Percentiles rank a stretch among this genome's conserved stretches.
Conservation (phyloP, 495 filamentous ascomycete species). For the Hypoxylon perforatum region DNA sequence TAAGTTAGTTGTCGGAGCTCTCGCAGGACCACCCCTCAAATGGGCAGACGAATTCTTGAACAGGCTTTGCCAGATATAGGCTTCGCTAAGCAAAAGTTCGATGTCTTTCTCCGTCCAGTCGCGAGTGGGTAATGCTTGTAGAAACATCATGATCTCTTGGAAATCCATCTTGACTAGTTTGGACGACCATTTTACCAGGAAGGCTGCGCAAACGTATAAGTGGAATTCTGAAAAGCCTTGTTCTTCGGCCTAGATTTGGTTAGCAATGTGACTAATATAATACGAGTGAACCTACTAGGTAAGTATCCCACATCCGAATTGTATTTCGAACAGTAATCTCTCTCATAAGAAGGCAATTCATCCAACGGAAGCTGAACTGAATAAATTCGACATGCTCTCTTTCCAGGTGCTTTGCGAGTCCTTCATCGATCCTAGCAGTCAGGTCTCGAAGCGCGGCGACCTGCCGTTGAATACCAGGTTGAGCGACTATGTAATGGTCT, state of each 20-base stretch:
- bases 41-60: constrained; percentile 91
- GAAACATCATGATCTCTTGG: constrained; percentile 98
- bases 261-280: not conserved
- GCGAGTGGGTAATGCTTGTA: constrained; percentile 93
- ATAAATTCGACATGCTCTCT: constrained; percentile 95
- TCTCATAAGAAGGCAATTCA: constrained; percentile 98
- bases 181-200: constrained; percentile 98
- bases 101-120: constrained; percentile 98
- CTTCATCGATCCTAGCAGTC: constrained; percentile 86
- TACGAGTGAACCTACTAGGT: constrained; percentile 72
- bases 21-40: constrained; percentile 63
- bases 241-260: constrained; percentile 80
- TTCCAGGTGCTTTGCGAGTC: constrained; percentile 87
- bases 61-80: constrained; percentile 94
- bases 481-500: constrained; percentile 97
- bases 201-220: constrained; percentile 97
- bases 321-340: constrained; percentile 96
- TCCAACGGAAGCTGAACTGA: constrained; percentile 99
- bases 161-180: constrained; percentile 98
- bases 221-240: constrained; percentile 98
- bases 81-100: constrained; percentile 92
- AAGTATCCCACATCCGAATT: constrained; percentile 99
- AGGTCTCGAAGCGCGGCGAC: constrained; percentile 88
- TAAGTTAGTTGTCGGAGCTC: constrained; percentile 53
- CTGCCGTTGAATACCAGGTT: constrained; percentile 95